Base-by-base conservation (phyloP, 2,329 filamentous ascomycete genomes). In the Fusarium torreyae region DNA sequence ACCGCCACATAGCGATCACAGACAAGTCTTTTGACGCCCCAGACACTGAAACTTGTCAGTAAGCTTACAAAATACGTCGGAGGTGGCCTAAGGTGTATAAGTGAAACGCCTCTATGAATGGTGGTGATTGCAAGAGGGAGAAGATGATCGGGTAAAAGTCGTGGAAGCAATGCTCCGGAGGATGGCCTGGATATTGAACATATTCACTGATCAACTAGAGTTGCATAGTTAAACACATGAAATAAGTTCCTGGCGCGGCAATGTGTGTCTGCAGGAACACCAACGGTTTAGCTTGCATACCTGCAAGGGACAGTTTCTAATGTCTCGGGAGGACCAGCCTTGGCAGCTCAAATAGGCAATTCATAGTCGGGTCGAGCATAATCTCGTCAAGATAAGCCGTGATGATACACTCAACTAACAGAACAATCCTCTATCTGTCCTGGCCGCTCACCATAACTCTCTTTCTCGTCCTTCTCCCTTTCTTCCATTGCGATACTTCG, bases 241-340 rank as follows among this genome's bases (percentile, higher is more conserved):
- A 13, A 11, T 3, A 10, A 31, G 10, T 31, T 31, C 28, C 28
- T 31, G 28, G 28, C 10, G 28, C 11, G 28, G 28, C 28, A 31
- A 50, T n/a, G 33, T 17, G n/a, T 18, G 20, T 36, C 46, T 38
- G 46, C 34, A 44, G 53, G 31, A 26, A 43, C 28, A 17, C 33
- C 13, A 45, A 51, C 34, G 28, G 44, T 18, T 13, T 18, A 24
- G 26, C 38, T 17, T 18, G 6, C 20, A 44, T 54, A 7, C 24
- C 40, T 39, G 34, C 9, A 45, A 50, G 33, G 20, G 28, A 60
- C 55, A 9, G 20, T 17, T 45, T 31, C 51, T 8, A 20, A 63
- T 38, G 31, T 38, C 36, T 48, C 28, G 28, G 55, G 26, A 52
- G 22, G 6, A 52, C 7, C 5, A 39, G 36, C 7, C 31, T 43